Evolutionary conservation across 1,139 yeast species (phyloP), one percentile per base, ranked within the genome.

Genomic region (Debaryomyces psychrophilus): DNA sequence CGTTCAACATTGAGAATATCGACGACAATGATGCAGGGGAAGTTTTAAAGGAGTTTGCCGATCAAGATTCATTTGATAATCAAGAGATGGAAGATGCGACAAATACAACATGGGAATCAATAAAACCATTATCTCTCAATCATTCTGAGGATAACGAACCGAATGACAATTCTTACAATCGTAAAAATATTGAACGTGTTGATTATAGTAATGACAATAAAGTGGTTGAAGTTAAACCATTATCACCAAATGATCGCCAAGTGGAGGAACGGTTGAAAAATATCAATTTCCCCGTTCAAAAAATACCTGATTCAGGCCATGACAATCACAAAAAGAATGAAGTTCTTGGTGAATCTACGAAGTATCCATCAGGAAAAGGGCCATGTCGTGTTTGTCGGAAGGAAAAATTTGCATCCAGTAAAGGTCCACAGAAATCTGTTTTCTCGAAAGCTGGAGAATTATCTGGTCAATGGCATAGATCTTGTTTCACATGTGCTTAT

Each of bases 381-480:
- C 90, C 90, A 9, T 87, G 93, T 59, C 78, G 93, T 50, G 59
- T 69, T 31, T 92, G 99, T 69, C 60, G 65, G 8, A 55, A 63
- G 25, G 67, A 61, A 18, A 79, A 85, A 34, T 60, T 58, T 11
- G 48, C 52, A 52, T 37, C 81, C 72, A 69, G 79, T 77, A 50
- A 81, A 40, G 79, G 79, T 0, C 40, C 61, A 3, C 57, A 64
- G 34, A 69, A 66, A 51, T 61, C 79, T 0, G 67, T 93, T n/a
- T 86, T 83, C 62, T 89, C 97, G 9, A 83, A 81, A 53, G 90
- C 89, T 43, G 86, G 87, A 18, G 92, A 87, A 56, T 70, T 93
- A 36, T 79, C 92, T 1, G 99, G 99, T 0, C 95, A 90, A 65
- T 92, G 98, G 98, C 99, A 93, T 63, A 76, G 95, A 43, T 69